phyloP scores from a whole-genome alignment of 2,329 filamentous ascomycete species.

The Fusarium virguliforme region DNA sequence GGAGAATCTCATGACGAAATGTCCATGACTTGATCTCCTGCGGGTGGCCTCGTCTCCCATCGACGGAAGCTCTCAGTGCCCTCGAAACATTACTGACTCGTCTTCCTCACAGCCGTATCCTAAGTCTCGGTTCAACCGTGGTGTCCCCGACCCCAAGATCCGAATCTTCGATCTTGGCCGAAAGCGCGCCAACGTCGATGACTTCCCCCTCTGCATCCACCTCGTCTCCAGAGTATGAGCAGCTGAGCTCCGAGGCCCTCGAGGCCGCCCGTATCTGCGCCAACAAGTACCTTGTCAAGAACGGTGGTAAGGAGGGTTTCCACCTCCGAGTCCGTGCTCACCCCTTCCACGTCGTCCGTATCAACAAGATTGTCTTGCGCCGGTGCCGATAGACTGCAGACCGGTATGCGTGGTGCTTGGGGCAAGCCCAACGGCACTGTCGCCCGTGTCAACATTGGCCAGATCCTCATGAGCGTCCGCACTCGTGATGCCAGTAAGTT shows the following conservation, averaged over 20 bases:
- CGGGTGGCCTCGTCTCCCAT: conserved; percentile 14
- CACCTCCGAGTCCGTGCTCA: conserved; percentile 88
- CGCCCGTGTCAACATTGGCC: conserved; percentile 99
- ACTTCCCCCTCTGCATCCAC: conserved; percentile 99
- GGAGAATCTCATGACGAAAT: conserved; percentile 32
- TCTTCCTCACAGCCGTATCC: conserved; percentile 82
- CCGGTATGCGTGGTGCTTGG: conserved; percentile 99
- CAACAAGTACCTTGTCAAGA: conserved; percentile 95
- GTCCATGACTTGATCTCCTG: conserved; percentile 16
- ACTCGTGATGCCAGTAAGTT: conserved; percentile 91
- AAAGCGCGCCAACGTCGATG: conserved; percentile 98
- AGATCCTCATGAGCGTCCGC: conserved; percentile 97
- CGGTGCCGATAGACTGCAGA: conserved; percentile 99
- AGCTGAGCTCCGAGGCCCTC: conserved; percentile 99
- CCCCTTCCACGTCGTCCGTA: conserved; percentile 99
- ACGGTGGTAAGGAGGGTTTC: conserved; percentile 81
- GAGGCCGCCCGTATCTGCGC: conserved; percentile 99
- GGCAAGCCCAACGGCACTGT: conserved; percentile 99
- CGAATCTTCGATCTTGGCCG: conserved; percentile 99
- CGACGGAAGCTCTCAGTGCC: conserved; percentile 16
- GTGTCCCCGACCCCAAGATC: conserved; percentile 89
- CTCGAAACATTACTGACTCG: conserved; percentile 39
- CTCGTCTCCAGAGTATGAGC: conserved; percentile 99
- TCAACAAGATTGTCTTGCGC: conserved; percentile 99
- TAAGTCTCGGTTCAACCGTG: conserved; percentile 99